Base-by-base conservation (phyloP, 1,284 basidiomycete species). In the Chalciporus sp. region DNA sequence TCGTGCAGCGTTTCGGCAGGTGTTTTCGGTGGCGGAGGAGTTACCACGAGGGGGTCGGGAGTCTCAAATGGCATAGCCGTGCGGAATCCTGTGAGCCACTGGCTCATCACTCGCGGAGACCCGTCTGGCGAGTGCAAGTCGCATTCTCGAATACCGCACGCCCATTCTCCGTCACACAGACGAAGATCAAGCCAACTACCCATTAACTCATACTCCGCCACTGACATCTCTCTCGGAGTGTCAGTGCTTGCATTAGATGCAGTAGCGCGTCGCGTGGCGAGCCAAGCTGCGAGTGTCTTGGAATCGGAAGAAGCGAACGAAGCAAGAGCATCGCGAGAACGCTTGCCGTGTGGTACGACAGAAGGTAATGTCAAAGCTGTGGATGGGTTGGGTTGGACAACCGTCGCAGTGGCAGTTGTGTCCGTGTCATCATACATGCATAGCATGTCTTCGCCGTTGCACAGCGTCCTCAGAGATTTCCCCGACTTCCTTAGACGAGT, bases 151-250 rank as follows among this genome's bases (percentile, higher is more conserved):
- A 67, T 49, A 20, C 66, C 68, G 52, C 61, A 73, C 37, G 49
- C 48, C 69, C 64, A 69, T 29, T 58, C 66, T 14, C 45, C 58
- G n/a, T 61, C 58, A 19, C 51, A 45, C 10, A 41, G 54, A 45
- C 55, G 49, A 23, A 62, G 51, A 58, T 76, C 67, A 17, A 72
- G 69, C 80, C 79, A 81, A 55, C 80, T 81, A 2, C 78, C 80
- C 49, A 60, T 61, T 19, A 69, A 64, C 55, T 82, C 80, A 53
- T 81, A 80, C 42, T 80, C 74, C 48, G 74, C 78, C 29, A 79
- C 57, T 19, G 71, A 71, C 66, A 79, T 73, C 40, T 64, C 61
- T 42, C 58, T 58, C 2, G 52, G 59, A 27, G 58, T 51, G 16
- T 65, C 62, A n/a, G 59, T 53, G 16, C 61, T 58, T 43, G 59